Base-by-base conservation (phyloP, 225 moss, liverwort and hornwort species). In the Anthoceros angustus region DNA sequence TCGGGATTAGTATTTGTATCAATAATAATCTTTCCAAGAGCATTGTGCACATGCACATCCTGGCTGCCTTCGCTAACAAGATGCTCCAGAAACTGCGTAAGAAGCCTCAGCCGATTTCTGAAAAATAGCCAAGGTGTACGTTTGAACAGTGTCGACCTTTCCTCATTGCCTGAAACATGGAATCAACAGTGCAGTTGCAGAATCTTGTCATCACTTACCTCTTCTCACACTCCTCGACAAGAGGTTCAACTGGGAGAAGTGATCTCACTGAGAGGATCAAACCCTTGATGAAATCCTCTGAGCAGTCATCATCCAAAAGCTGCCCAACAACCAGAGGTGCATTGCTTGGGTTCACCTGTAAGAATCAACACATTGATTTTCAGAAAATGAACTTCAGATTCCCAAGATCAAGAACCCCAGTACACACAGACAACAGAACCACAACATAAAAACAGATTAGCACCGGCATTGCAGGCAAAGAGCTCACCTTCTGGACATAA, bases 21-120 rank as follows among this genome's bases (percentile, higher is more conserved):
- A 41, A 98, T 86, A 65, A 92, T 89, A 43, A 98, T 92, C 77
- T 98, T 98, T 42, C 98, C 98, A 41, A 98, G 84, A 43, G 98
- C 98, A 74, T 98, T 98, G 72, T 98, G 98, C 67, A 98, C 98
- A 77, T 98, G 98, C 77, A 87, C 89, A 79, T 98, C 98, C 77
- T 89, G 89, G 73, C 98, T 98, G 69, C 92, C 98, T 77, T 98
- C 98, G 68, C 92, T 98, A 70, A 98, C 92, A 77, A 98, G 75
- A 74, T 98, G 98, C 81, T 98, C 98, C 63, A 98, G 73, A 77
- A 98, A 98, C 72, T 92, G 98, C 7, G 98, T 92, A 72, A 98
- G 74, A 72, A 98, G 72, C 67, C 77, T 80, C 69, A 98, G 74
- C 21, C 98, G 98, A 77, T 98, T 98, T 67, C 95, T 95, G 77